These are phyloP conservation scores for Oxalis stricta DNA, from an alignment of 441 rosid genomes.

Conservation along the genomic window DNA sequence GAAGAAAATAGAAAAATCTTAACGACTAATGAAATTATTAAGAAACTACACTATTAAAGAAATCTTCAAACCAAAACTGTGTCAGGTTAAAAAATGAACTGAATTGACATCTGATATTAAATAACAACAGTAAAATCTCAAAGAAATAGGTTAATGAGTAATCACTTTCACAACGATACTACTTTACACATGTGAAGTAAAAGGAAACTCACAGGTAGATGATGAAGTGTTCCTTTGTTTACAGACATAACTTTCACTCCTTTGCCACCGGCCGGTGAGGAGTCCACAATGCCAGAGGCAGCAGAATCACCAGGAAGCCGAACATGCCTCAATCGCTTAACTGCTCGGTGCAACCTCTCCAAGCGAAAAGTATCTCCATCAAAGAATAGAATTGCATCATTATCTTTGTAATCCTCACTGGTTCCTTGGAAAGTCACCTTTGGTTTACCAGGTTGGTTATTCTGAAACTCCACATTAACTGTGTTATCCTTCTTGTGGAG, in stretches of 20 bases:
- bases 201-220: constrained; percentile 14
- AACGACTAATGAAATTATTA: too few species aligned
- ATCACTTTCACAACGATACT: too few species aligned
- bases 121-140: too few species aligned
- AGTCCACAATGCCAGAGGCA: constrained; percentile 13
- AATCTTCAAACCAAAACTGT: too few species aligned
- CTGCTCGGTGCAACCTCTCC: constrained; percentile 38
- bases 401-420: constrained; percentile 35
- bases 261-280: constrained; percentile 15
- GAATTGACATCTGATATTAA: too few species aligned
- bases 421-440: constrained; percentile 39
- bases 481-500: constrained; percentile 33
- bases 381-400: constrained; percentile 38
- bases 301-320: constrained; percentile 26
- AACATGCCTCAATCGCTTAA: constrained; percentile 34
- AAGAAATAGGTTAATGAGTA: too few species aligned
- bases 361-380: constrained; percentile 35
- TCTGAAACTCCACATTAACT: constrained; percentile 37
- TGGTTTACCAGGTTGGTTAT: constrained; percentile 37
- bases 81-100: too few species aligned
- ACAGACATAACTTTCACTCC: constrained; percentile 16
- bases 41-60: too few species aligned
- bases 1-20: not conserved
- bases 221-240: constrained; percentile 12
- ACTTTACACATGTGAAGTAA: not conserved